Evolutionary conservation across 148 eudicot genomes (phyloP), one percentile per base, ranked within the genome.

Genomic region (Polygonum maritimum): DNA sequence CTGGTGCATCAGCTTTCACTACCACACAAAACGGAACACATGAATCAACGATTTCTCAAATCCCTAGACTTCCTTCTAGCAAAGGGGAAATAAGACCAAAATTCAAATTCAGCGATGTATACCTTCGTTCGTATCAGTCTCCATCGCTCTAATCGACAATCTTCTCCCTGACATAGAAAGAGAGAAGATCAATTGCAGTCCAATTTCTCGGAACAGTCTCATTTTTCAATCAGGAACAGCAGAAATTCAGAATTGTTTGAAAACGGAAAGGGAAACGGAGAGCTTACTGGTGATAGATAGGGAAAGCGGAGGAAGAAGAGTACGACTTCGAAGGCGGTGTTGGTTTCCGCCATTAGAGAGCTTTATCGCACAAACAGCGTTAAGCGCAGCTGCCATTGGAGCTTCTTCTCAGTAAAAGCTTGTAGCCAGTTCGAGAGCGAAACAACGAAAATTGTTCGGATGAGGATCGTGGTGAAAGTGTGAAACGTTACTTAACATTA

Each of bases 111-210:
- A n/a, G 76, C 47, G 71, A 40, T 57, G 12, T 26, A 52, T 74
- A 87, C 93, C 92, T 85, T 94, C 87, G 69, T 92, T 80, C 21
- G 90, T 83, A 74, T 90, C 97, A 67, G 89, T 90, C 78, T 92
- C 98, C 12, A 95, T 80, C 55, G 97, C 97, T 79, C 82, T 90
- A 58, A 94, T 85, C 1, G 85, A 74, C 41, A 89, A 84, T 79
- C 90, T 81, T 84, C 90, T 78, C 67, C 97, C 97, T 94, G 52
- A 71, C 58, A 74, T 71, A 47, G 2, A n/a, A 47, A 48, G 8
- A 67, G 36, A 8, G 26, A 14, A 62, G 71, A 15, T 26, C 26
- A 71, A 31, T 33, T 38, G 38, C 72, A 44, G 18, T 10, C 22
- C 22, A 7, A 62, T 5, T 11, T 36, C 13, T 5, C 1, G 18